These are phyloP conservation scores for Xylaria intraflava DNA, from an alignment of 495 filamentous ascomycete genomes.

Conservation along the genomic window DNA sequence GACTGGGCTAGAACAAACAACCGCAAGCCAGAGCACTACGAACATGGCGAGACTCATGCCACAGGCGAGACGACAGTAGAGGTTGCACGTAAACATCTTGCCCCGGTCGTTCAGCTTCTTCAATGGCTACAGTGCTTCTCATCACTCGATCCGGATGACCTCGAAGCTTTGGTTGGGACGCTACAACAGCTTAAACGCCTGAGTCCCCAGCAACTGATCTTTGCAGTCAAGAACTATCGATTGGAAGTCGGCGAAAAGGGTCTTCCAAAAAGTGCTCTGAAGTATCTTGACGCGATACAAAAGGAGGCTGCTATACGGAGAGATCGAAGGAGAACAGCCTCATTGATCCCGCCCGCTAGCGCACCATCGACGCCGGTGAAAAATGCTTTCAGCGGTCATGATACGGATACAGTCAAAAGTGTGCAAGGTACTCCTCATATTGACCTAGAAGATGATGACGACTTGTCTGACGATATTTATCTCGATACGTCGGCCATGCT, in stretches of 20 bases:
- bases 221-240: constrained; percentile 85
- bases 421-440: constrained; percentile 25
- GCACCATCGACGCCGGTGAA: constrained; percentile 35
- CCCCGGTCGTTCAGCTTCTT: constrained; percentile 86
- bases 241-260: constrained; percentile 93
- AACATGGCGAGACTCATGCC: constrained; percentile 80
- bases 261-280: constrained; percentile 76
- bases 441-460: constrained; percentile 49
- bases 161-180: constrained; percentile 76
- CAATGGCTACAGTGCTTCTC: constrained; percentile 99
- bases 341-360: constrained; percentile 31
- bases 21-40: constrained; percentile 89
- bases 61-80: constrained; percentile 83
- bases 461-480: constrained; percentile 62
- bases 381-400: constrained; percentile 30
- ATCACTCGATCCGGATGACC: constrained; percentile 78
- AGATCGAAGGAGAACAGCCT: constrained; percentile 38
- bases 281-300: constrained; percentile 75
- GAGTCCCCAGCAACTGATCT: constrained; percentile 82
- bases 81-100: constrained; percentile 72
- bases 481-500: constrained; percentile 88
- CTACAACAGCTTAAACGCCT: constrained; percentile 80
- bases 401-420: constrained; percentile 17
- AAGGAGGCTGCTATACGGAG: constrained; percentile 57
- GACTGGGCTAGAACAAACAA: constrained; percentile 95